Evolutionary conservation across 2,329 filamentous ascomycete genomes (phyloP), one percentile per base, ranked within the genome.

Genomic region (Geosmithia putterillii): DNA sequence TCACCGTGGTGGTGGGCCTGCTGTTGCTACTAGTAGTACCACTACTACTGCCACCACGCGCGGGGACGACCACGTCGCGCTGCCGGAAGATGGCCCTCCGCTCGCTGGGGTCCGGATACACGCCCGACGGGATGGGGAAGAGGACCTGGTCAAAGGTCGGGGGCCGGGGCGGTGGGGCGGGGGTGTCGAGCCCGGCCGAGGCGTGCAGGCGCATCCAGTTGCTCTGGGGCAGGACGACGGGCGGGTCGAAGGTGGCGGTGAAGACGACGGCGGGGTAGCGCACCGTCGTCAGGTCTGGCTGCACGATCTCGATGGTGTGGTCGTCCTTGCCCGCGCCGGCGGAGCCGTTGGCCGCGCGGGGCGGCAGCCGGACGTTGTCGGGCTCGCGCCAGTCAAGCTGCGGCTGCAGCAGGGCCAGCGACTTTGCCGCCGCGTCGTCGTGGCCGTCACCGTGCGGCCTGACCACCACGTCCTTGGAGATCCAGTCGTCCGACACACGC

Each of bases 211-310:
- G 72, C 45, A 73, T 66, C 53, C 81, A 82, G 17, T 81, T 70
- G 32, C 67, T 67, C 39, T 79, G 73, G 0, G 86, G 81, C 4
- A 92, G 68, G 12, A 82, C 71, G 9, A 94, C 63, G 0, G 86
- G 83, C 2, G 86, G 86, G 44, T 86, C 76, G 42, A 92, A 80
- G 10, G 74, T 76, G 2, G 83, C 84, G 38, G 81, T 74, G 58
- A 92, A 92, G 50, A 81, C 76, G 46, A 86, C 78, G 42, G 86
- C 77, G 4, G 83, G 82, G 4, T 83, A 67, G 47, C 77, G 77
- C 1, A 68, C 65, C 2, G 58, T 65, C 17, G 66, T 57, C 38
- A 61, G 55, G 48, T 63, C 51, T 46, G 65, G 58, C n/a, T 71
- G 66, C 28, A 79, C 64, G 41, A 75, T 59, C 38, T 73, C 68